phyloP scores from a whole-genome alignment of 208 protist species.

The Leishmania tarentolae region DNA sequence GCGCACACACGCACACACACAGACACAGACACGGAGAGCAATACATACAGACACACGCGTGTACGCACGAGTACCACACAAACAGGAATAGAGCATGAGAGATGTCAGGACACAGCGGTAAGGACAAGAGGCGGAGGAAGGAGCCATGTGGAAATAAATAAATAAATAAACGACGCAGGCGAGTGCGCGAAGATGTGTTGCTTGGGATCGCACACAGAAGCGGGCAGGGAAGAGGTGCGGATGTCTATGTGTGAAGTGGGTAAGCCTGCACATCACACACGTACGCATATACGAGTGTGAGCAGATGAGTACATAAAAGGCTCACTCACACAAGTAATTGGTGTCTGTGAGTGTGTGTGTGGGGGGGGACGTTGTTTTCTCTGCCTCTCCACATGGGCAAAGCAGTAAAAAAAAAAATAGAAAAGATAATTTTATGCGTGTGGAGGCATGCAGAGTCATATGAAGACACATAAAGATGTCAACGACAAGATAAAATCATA shows the following conservation, averaged over 20 bases:
- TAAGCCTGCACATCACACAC: background rate
- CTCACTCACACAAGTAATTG: too few species aligned
- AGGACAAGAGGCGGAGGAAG: background rate
- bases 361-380: too few species aligned
- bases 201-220: background rate
- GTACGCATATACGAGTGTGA: background rate
- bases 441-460: too few species aligned
- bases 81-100: background rate
- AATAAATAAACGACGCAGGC: background rate
- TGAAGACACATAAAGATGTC: too few species aligned
- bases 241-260: background rate
- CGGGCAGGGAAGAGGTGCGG: background rate
- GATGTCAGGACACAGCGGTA: background rate
- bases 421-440: too few species aligned
- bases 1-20: background rate
- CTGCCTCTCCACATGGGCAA: too few species aligned
- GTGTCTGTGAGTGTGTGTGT: too few species aligned
- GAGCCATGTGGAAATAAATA: background rate
- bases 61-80: background rate
- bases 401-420: too few species aligned
- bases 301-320: background rate
- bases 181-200: background rate
- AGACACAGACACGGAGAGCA: background rate
- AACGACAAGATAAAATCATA: too few species aligned
- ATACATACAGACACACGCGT: background rate